Base-by-base conservation (phyloP, 2,329 filamentous ascomycete species). In the Pseudogymnoascus sp. region DNA sequence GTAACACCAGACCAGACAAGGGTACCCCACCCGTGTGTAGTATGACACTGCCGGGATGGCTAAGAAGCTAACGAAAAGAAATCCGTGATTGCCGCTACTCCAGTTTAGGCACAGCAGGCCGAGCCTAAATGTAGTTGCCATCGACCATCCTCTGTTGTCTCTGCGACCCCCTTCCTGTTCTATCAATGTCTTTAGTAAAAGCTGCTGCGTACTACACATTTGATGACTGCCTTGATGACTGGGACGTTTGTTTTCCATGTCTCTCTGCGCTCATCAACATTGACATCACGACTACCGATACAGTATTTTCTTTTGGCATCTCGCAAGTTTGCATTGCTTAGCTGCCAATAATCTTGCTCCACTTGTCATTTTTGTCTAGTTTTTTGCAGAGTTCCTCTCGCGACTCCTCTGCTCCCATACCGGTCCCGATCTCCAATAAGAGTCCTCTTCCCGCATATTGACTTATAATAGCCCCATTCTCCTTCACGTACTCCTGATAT, bases 401-500 rank as follows among this genome's bases (percentile, higher is more conserved):
- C 14, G 37, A 39, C 14, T 16, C 14, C 37, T 39, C 37, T 39
- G 14, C 37, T 14, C 4, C 37, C 14, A 39, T 39, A 39, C 37
- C 2, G 14, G 37, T 39, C 3, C 37, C 5, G 2, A 39, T 39
- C 37, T 39, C 37, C 5, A 39, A 39, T 39, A 39, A 39, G 37
- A 39, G 37, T 5, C 37, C 14, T 16, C 37, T 39, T 39, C 37
- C 37, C 14, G 14, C 37, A 16, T 39, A 16, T 39, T 39, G 14
- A 39, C 37, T 39, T 39, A 39, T 39, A 16, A 39, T 39, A 39
- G 2, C 14, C 37, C 12, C 12, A 60, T 67, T 69, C 39, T 66
- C 63, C 26, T 63, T 12, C 36, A 65, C 59, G 60, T 62, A 65
- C 45, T 69, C 63, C 10, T 39, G 2, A 63, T 67, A 69, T 63